Base-by-base conservation (phyloP, 1,284 basidiomycete genomes). In the Tylopilus sp. region DNA sequence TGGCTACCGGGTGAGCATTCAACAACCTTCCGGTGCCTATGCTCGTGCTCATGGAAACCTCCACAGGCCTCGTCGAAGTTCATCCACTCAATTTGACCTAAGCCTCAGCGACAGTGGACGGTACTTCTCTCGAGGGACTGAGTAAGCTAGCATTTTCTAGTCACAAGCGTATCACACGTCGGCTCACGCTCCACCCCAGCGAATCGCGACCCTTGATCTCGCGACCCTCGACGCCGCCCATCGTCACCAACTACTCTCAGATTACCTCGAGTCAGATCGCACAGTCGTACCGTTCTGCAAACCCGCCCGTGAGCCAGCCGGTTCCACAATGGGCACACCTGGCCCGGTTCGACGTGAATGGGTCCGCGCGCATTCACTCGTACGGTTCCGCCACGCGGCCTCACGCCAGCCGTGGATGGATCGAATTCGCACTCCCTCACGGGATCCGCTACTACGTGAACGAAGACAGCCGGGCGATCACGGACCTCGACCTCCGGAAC, bases 401-500 rank as follows among this genome's bases (percentile, higher is more conserved):
- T 0, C 57, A 65, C 16, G 43, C 49, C 13, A 42, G 31, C 21
- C 67, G 73, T 11, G 78, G 79, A 8, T 89, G 87, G 86, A 72
- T 76, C 37, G 82, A 84, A 59, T 79, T 84, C 60, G 70, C 75
- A 9, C 76, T 89, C 11, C 86, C 87, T 1, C 84, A 89, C 57
- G 78, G 78, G 16, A 69, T 76, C 4, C 69, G 75, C 31, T 89
- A 89, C 66, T 89, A 81, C 57, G 74, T 77, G 34, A 82, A 88
- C 55, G 74, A 76, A 3, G 76, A 73, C 7, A 66, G 74, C 38
- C 77, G 73, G 34, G 71, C 82, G 44, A 79, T 78, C 18, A 84
- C 84, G 13, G 86, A 89, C 59, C 68, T 82, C 41, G 79, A 87
- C 55, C 63, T 89, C 42, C 75, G 81, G 33, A 71, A 70, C 41